Percentiles rank a stretch among this genome's conserved stretches.
These are phyloP conservation scores for Mycosphaerella arachidis DNA, from an alignment of 2,329 filamentous ascomycete genomes.

Conservation along the genomic window DNA sequence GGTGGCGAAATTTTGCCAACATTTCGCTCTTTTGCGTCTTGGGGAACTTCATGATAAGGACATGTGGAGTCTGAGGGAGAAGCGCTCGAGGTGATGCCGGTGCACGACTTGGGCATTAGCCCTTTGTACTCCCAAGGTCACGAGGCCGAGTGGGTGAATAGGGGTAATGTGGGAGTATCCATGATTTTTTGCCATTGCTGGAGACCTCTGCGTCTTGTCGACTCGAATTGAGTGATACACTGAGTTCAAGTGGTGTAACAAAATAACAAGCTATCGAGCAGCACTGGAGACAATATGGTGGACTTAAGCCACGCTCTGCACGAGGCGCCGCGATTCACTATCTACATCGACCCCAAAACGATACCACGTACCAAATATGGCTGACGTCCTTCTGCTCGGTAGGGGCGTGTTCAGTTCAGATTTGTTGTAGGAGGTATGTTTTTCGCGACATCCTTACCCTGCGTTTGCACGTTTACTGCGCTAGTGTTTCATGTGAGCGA, in stretches of 20 bases:
- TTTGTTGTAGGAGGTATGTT: neutral
- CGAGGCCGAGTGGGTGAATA: too few species aligned
- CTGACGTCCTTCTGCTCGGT: too few species aligned
- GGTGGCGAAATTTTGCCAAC: too few species aligned
- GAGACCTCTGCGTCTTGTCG: neutral
- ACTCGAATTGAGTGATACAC: neutral
- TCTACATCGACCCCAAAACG: neutral
- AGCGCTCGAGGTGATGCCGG: too few species aligned
- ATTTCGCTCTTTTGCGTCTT: too few species aligned
- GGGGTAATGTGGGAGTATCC: too few species aligned
- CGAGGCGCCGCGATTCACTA: neutral
- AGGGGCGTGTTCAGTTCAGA: neutral
- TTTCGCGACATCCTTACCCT: neutral
- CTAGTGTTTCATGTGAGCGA: neutral
- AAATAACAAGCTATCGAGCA: neutral
- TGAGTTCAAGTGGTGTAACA: too few species aligned
- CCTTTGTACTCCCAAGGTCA: too few species aligned
- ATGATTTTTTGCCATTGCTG: neutral
- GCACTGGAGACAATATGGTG: neutral
- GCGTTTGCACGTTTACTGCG: neutral
- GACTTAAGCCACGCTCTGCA: neutral
- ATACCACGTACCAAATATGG: too few species aligned
- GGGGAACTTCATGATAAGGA: too few species aligned
- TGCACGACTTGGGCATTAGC: too few species aligned
- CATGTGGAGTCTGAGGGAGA: too few species aligned